A percentile compares a stretch with the other conserved stretches of the same genome.
Conservation (phyloP, 1,139 yeast genomes). For the Hyphopichia wangnamkhiaoensis region DNA sequence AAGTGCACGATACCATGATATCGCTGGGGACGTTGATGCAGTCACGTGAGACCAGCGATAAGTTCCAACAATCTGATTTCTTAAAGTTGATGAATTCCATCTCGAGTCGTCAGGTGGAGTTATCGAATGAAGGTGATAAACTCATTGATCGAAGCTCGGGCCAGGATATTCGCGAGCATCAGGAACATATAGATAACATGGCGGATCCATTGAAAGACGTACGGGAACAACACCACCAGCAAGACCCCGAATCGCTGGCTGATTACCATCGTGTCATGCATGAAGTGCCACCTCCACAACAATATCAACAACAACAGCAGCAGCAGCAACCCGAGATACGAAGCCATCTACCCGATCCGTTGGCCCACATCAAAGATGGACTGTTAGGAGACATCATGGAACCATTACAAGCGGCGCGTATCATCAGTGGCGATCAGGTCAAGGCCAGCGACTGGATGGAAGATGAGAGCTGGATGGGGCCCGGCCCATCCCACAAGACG, state of each 20-base stretch:
- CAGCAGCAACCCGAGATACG: background rate
- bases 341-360: slow-evolving; percentile 44
- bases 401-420: slow-evolving; percentile 44
- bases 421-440: slow-evolving; percentile 47
- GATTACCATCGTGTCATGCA: slow-evolving; percentile 11
- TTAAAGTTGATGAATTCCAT: slow-evolving; percentile 44
- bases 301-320: background rate
- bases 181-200: slow-evolving; percentile 6
- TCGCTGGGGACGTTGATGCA: slow-evolving; percentile 14
- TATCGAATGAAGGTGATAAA: slow-evolving; percentile 39
- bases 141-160: slow-evolving; percentile 32
- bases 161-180: slow-evolving; percentile 25
- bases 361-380: slow-evolving; percentile 48
- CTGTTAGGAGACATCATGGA: slow-evolving; percentile 27
- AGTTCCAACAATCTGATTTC: slow-evolving; percentile 41
- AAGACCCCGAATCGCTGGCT: too few species aligned
- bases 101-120: slow-evolving; percentile 38
- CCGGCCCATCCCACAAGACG: slow-evolving; percentile 9
- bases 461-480: slow-evolving; percentile 30
- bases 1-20: slow-evolving; percentile 37
- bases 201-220: slow-evolving; percentile 25
- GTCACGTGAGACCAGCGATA: slow-evolving; percentile 27
- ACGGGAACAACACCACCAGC: slow-evolving; percentile 6
- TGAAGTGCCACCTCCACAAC: background rate
- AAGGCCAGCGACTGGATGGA: slow-evolving; percentile 38